These are phyloP conservation scores for Acer yangbiense DNA, from an alignment of 345 rosid species.

Conservation along the genomic window DNA sequence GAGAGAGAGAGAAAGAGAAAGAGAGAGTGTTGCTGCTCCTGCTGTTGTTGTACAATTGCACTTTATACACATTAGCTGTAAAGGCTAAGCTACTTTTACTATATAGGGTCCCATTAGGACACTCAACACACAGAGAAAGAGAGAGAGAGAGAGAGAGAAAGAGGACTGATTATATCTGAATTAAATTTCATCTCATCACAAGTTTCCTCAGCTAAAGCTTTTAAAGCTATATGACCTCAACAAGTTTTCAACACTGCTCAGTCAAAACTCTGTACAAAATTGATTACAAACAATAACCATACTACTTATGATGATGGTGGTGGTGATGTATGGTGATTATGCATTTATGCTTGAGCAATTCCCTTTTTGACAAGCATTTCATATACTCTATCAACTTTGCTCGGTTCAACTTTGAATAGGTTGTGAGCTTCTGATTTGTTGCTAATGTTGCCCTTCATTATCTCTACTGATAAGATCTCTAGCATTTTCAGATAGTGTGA, in stretches of 20 bases:
- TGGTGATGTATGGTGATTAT: conserved; percentile 18
- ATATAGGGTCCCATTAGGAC: not conserved
- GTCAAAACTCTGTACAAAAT: not conserved
- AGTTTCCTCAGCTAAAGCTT: too few species aligned
- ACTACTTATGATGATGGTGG: not conserved
- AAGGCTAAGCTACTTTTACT: not conserved
- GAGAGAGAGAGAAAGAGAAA: not conserved
- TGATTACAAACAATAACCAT: not conserved
- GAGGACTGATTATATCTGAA: not conserved
- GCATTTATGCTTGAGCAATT: conserved; percentile 49
- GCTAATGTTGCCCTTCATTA: conserved; percentile 61
- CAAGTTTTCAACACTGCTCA: too few species aligned
- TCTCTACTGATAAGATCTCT: conserved; percentile 61
- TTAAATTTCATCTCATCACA: not conserved
- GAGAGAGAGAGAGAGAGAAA: not conserved
- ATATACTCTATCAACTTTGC: conserved; percentile 80
- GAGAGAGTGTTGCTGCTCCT: not conserved
- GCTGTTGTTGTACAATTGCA: not conserved
- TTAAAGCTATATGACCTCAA: too few species aligned
- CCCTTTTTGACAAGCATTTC: conserved; percentile 80
- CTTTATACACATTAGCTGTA: conserved; percentile 16
- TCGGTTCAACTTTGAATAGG: conserved; percentile 74
- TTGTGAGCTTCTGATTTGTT: conserved; percentile 79
- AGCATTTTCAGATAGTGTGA: conserved; percentile 82
- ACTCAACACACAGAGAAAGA: not conserved